A percentile compares a stretch with the other conserved stretches of the same genome.
Conservation (phyloP, 2,329 filamentous ascomycete species). For the Blastomyces gilchristii region DNA sequence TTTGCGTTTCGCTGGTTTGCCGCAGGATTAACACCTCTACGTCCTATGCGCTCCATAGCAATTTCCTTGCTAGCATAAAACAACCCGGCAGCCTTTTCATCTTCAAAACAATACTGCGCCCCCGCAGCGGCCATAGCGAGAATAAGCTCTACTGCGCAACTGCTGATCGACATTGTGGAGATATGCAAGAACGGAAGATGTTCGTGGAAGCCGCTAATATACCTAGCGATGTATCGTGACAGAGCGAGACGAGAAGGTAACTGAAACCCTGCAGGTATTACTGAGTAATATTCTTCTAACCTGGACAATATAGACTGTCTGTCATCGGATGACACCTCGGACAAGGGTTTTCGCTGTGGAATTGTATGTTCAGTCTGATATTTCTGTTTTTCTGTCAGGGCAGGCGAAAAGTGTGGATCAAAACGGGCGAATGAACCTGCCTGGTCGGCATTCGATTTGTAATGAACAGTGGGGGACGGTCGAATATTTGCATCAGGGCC, state of each 20-base stretch:
- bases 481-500: slow-evolving; percentile 15
- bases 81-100: slow-evolving; percentile 43
- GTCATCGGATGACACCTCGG: slow-evolving; percentile 28
- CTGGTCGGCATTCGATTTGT: not conserved
- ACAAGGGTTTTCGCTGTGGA: slow-evolving; percentile 18
- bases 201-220: slow-evolving; percentile 20
- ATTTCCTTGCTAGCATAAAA: slow-evolving; percentile 49
- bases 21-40: slow-evolving; percentile 39
- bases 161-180: slow-evolving; percentile 39
- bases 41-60: slow-evolving; percentile 42
- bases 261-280: slow-evolving; percentile 16
- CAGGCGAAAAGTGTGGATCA: not conserved
- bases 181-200: slow-evolving; percentile 23
- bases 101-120: slow-evolving; percentile 41
- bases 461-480: not conserved
- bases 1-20: slow-evolving; percentile 31
- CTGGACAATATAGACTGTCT: slow-evolving; percentile 20
- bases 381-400: slow-evolving; percentile 3
- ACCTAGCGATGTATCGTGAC: slow-evolving; percentile 19
- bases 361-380: slow-evolving; percentile 7
- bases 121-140: slow-evolving; percentile 43
- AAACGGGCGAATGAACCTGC: not conserved
- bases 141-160: slow-evolving; percentile 39
- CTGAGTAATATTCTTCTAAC: slow-evolving; percentile 15
- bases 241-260: slow-evolving; percentile 20